phyloP scores from a whole-genome alignment of 331 rosid genomes.

The Malus hybrid region DNA sequence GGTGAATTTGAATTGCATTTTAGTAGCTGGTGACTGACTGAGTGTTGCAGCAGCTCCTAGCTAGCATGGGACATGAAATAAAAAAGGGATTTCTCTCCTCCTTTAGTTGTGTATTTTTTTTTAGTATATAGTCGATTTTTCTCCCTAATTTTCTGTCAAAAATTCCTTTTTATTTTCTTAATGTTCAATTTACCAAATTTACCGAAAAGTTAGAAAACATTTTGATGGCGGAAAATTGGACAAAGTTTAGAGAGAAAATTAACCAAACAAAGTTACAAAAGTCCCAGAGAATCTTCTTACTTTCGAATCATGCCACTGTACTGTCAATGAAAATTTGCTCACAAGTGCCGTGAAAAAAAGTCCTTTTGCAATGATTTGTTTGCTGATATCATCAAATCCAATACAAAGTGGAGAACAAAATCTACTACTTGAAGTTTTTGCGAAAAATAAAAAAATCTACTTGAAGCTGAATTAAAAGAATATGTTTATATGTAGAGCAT shows the following conservation, averaged over 20 bases:
- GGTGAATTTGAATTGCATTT: constrained; percentile 3
- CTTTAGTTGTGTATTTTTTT: background rate
- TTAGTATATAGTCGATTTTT: background rate
- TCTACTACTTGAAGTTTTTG: constrained; percentile 10
- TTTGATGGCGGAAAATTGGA: too few species aligned
- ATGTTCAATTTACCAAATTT: too few species aligned
- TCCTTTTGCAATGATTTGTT: constrained; percentile 18
- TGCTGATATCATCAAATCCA: constrained; percentile 36
- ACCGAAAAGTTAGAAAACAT: too few species aligned
- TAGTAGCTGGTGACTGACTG: constrained; percentile 2
- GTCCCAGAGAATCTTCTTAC: background rate
- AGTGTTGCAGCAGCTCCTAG: constrained; percentile 6
- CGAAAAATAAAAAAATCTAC: background rate
- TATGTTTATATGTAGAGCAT: too few species aligned
- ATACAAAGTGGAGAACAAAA: constrained; percentile 30
- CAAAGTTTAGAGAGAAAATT: too few species aligned
- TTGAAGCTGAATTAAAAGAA: background rate
- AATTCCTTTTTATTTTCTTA: too few species aligned
- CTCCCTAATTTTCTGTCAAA: too few species aligned
- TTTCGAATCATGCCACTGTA: constrained; percentile 29
- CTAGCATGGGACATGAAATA: constrained; percentile 22
- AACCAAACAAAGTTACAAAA: too few species aligned
- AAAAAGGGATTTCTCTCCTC: constrained; percentile 21
- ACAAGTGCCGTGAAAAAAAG: constrained; percentile 22
- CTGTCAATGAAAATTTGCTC: constrained; percentile 9